phyloP scores from a whole-genome alignment of 2,329 filamentous ascomycete genomes.

The Neonectria coccinea region DNA sequence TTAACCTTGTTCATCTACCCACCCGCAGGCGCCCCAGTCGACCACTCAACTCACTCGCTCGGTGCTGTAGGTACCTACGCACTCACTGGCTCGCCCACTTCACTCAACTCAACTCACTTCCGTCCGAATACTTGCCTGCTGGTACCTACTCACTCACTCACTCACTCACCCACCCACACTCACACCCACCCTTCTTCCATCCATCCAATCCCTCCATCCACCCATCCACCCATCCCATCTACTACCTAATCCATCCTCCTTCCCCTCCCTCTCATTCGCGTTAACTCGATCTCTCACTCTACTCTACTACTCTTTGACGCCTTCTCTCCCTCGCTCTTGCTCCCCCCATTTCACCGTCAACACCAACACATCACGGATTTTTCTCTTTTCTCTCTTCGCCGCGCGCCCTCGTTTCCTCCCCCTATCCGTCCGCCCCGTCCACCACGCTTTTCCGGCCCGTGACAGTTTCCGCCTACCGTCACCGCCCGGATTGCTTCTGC shows the following conservation, averaged over 20 bases:
- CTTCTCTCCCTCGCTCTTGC: slow-evolving; percentile 32
- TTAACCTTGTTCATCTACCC: slow-evolving; percentile 25
- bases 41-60: slow-evolving; percentile 8
- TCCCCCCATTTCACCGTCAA: slow-evolving; percentile 17
- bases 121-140: neutral
- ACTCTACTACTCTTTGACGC: slow-evolving; percentile 33
- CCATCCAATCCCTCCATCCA: slow-evolving; percentile 1
- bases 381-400: slow-evolving; percentile 10
- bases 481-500: slow-evolving; percentile 37
- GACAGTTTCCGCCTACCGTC: slow-evolving; percentile 32
- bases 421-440: slow-evolving; percentile 10
- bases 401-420: slow-evolving; percentile 1
- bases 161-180: slow-evolving; percentile 4
- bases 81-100: neutral
- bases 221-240: slow-evolving; percentile 25
- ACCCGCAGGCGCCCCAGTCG: neutral
- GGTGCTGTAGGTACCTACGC: neutral
- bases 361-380: slow-evolving; percentile 20
- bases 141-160: neutral
- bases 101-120: neutral
- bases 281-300: slow-evolving; percentile 35
- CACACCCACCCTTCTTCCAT: slow-evolving; percentile 1
- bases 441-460: slow-evolving; percentile 30
- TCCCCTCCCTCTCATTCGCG: slow-evolving; percentile 23
- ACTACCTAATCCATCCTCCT: slow-evolving; percentile 24